A percentile compares a stretch with the other conserved stretches of the same genome.
phyloP scores from a whole-genome alignment of 2,329 filamentous ascomycete genomes.

The Hypoxylon sp. region DNA sequence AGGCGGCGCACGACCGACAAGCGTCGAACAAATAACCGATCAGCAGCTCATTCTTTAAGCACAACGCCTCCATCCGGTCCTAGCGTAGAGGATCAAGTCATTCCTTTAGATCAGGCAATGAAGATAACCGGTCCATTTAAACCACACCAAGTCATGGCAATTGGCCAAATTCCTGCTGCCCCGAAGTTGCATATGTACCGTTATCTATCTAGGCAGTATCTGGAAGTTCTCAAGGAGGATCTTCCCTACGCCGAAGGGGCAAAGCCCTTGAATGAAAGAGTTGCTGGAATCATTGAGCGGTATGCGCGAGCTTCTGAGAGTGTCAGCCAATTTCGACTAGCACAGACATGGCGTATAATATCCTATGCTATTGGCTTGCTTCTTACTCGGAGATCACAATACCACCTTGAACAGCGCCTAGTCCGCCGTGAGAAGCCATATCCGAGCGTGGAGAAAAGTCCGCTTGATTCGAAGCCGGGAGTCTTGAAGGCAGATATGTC shows the following conservation, averaged over 20 bases:
- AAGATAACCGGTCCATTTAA: slow-evolving; percentile 71
- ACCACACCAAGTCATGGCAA: slow-evolving; percentile 74
- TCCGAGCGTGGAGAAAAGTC: slow-evolving; percentile 29
- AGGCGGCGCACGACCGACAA: slow-evolving; percentile 59
- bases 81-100: slow-evolving; percentile 59
- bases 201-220: slow-evolving; percentile 70
- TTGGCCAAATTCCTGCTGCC: slow-evolving; percentile 69
- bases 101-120: slow-evolving; percentile 72
- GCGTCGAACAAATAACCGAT: slow-evolving; percentile 62
- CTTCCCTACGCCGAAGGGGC: slow-evolving; percentile 61
- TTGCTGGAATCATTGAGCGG: slow-evolving; percentile 67
- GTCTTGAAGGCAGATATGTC: slow-evolving; percentile 40
- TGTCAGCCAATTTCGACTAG: slow-evolving; percentile 70
- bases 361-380: slow-evolving; percentile 70
- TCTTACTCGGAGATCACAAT: slow-evolving; percentile 68
- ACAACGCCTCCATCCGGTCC: slow-evolving; percentile 68
- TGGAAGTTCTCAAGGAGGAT: slow-evolving; percentile 66
- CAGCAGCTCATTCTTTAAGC: slow-evolving; percentile 63
- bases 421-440: slow-evolving; percentile 51
- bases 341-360: slow-evolving; percentile 75
- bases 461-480: slow-evolving; percentile 33
- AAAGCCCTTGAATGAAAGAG: slow-evolving; percentile 62
- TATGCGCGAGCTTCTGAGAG: slow-evolving; percentile 72
- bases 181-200: slow-evolving; percentile 68
- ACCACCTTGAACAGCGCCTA: slow-evolving; percentile 68